Evolutionary conservation across 345 rosid genomes (phyloP).

Genomic region (Theobroma cacao): DNA sequence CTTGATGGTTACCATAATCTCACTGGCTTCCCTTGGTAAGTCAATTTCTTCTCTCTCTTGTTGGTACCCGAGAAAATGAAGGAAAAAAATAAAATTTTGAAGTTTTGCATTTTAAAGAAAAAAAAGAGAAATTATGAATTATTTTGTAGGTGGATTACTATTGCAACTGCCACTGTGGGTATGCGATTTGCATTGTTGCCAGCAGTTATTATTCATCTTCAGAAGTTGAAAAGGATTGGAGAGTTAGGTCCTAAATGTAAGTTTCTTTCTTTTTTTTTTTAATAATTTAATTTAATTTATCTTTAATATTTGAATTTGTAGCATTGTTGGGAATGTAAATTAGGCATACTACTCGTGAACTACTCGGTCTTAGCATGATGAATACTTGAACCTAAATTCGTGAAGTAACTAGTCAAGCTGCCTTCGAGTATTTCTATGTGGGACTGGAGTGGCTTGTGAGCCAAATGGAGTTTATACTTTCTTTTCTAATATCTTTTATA

Average conservation of each 20-base stretch:
- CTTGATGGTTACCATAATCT: slow-evolving; percentile 71
- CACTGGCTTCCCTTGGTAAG: slow-evolving; percentile 85
- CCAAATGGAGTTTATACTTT: neutral
- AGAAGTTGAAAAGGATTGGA: slow-evolving; percentile 51
- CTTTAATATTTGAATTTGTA: neutral
- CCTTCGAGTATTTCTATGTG: neutral
- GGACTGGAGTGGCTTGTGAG: neutral
- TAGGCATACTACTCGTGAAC: neutral
- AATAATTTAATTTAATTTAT: neutral
- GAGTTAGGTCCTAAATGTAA: slow-evolving; percentile 70
- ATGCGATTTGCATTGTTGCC: slow-evolving; percentile 70
- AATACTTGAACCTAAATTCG: neutral
- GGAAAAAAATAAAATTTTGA: neutral
- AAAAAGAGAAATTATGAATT: slow-evolving; percentile 10
- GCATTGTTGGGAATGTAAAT: neutral
- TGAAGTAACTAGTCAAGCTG: neutral
- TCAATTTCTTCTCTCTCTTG: neutral
- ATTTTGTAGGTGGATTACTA: slow-evolving; percentile 80
- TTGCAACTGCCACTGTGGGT: slow-evolving; percentile 68
- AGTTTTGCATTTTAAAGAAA: neutral
- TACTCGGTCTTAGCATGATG: neutral
- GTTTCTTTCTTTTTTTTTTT: slow-evolving; percentile 14
- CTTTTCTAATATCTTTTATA: neutral
- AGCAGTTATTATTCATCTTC: slow-evolving; percentile 56
- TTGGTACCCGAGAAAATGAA: neutral